Percentiles rank a stretch among this genome's conserved stretches.
These are phyloP conservation scores for Amylocystis lapponica DNA, from an alignment of 768 basidiomycete genomes.

Conservation along the genomic window DNA sequence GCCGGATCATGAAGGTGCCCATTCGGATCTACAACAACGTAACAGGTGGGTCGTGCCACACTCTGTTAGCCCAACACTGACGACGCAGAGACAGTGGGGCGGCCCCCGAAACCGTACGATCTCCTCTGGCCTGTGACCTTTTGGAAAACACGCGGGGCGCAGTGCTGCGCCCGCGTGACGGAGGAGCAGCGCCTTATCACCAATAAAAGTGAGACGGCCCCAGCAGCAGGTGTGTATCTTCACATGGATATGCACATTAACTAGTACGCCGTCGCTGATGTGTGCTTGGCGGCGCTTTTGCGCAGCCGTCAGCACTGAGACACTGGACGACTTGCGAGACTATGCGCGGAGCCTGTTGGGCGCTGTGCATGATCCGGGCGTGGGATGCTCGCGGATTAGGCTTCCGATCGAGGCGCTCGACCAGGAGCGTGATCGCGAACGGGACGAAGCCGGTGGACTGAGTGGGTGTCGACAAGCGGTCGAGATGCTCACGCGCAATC, in stretches of 20 bases:
- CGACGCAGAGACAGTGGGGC: constrained; percentile 32
- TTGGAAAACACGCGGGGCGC: constrained; percentile 3
- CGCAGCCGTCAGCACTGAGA: constrained; percentile 13
- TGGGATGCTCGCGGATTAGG: constrained; percentile 11
- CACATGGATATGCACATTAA: not conserved
- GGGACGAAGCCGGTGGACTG: constrained; percentile 28
- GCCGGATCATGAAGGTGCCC: constrained; percentile 85
- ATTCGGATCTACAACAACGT: constrained; percentile 89
- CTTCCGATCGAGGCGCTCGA: constrained; percentile 12
- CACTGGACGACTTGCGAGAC: constrained; percentile 41
- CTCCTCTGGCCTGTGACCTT: constrained; percentile 67
- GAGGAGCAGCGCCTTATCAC: not conserved
- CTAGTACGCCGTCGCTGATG: too few species aligned
- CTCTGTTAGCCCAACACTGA: too few species aligned
- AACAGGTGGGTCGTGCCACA: constrained; percentile 44
- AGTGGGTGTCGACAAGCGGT: constrained; percentile 78
- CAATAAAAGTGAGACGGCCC: not conserved
- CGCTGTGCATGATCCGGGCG: constrained; percentile 30
- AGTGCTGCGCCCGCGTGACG: not conserved
- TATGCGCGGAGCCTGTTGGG: constrained; percentile 50
- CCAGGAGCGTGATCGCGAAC: constrained; percentile 24
- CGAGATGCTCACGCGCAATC: constrained; percentile 84
- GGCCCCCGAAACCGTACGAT: constrained; percentile 65
- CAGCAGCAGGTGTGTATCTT: not conserved
- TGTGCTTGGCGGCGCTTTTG: not conserved